Evolutionary conservation across 192 early-diverging fungal species (phyloP), one percentile per base, ranked within the genome.

Genomic region (Gaertneriomyces semiglobifer): DNA sequence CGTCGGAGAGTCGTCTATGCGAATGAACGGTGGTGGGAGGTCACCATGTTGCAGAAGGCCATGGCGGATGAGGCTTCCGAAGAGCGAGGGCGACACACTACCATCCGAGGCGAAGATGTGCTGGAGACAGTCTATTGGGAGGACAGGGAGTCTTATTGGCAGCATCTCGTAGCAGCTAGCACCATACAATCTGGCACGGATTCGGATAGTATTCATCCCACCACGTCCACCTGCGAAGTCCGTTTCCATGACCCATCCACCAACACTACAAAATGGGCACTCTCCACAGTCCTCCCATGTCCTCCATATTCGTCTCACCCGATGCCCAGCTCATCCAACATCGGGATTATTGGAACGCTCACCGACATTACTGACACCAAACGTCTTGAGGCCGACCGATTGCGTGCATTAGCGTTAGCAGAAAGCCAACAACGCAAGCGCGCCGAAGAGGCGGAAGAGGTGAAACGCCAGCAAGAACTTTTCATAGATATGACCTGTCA

Each of bases 401-500:
- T 74, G 10, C 43, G 66, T 11, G 65, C 64, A 6, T 40, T 66
- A 7, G 47, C 70, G 60, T 16, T 66, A 38, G 76, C 72, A n/a
- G 71, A 77, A 64, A 62, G 62, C 39, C 25, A 63, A 41, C 76
- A 77, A 58, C 25, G 63, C 50, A 54, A 53, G 16, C 10, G 71
- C 0, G 76, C 76, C n/a, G 72, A 77, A 47, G 76, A 77, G 47
- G 76, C 76, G 1, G 72, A 73, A 44, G 33, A 54, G 19, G 45
- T 70, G 5, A 58, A 64, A 58, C 18, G 55, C 19, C 67, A 77
- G 43, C 72, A 72, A 41, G 76, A 77, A 51, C 60, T 68, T 25
- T 77, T 77, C 52, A 77, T 77, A 40, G 75, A 77, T 45, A 77
- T 77, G 76, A 65, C 69, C 7, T 74, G 71, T 47, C 76, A 77